A percentile compares a stretch with the other conserved stretches of the same genome.
phyloP scores from a whole-genome alignment of 176 grass and related monocot species.

The Secale cereale region DNA sequence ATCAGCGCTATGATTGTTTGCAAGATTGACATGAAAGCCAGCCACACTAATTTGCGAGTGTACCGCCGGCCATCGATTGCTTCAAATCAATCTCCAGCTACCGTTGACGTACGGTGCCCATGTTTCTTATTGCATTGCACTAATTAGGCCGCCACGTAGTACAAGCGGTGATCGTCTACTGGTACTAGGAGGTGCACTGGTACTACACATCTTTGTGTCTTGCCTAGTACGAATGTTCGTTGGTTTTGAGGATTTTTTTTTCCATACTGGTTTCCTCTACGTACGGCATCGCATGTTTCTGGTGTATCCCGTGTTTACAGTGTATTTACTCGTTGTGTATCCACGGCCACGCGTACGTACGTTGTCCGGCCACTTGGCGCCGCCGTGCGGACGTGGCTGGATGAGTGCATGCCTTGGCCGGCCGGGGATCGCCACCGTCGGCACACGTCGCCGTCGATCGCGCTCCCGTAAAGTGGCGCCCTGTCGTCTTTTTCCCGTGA shows the following conservation, averaged over 20 bases:
- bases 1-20: neutral
- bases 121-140: neutral
- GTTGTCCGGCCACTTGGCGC: neutral
- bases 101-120: no score
- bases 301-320: neutral
- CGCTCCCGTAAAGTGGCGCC: neutral
- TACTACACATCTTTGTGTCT: no score
- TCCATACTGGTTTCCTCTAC: neutral
- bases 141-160: neutral
- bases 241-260: no score
- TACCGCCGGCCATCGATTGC: neutral
- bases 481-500: neutral
- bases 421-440: neutral
- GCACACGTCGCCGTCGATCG: neutral
- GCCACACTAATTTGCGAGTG: neutral
- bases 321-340: no score
- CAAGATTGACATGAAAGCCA: neutral
- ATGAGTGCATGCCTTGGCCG: neutral
- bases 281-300: neutral
- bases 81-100: neutral
- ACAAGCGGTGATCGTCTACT: neutral
- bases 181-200: neutral
- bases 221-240: no score
- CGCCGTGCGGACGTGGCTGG: neutral
- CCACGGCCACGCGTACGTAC: no score